Base-by-base conservation (phyloP, 805 yeast genomes). In the Yamadazyma scolyti region DNA sequence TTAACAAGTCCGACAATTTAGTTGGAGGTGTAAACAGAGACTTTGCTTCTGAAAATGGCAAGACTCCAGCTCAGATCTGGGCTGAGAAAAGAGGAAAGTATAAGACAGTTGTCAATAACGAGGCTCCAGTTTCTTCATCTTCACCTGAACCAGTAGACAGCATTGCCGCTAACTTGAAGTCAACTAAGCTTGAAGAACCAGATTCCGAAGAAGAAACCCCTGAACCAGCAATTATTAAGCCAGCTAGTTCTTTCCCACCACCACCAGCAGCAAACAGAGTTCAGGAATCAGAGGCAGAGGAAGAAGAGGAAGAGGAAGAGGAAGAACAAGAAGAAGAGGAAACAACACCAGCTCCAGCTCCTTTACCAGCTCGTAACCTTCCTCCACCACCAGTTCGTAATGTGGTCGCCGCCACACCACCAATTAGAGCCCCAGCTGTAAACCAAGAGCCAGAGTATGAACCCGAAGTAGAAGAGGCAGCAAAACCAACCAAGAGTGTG, bases 11-110 rank as follows among this genome's bases (percentile, higher is more conserved):
- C 14, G 68, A 68, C 16, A 68, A 72, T 37, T 58, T 70, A 4
- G 70, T 72, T 27, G 77, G 79, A 32, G 90, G 86, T 23, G 61
- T 77, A 29, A 68, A 75, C 17, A 65, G 73, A 49, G 69, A 76
- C 52, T 81, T 74, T 53, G 93, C 75, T 40, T 62, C 80, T 32
- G 73, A 73, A 39, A 74, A 71, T 39, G 96, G 95, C 39, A 84
- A 86, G 58, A 83, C 95, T 6, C 96, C 97, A 15, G 96, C 96
- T 17, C 96, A 88, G 61, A 48, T 85, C 17, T 88, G 97, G 97
- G 97, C 96, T 15, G 96, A 83, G 53, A 83, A 80, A 62, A 77
- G 81, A 51, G 95, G 87, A 28, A 71, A 79, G 52, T 76, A 66
- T 46, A 73, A 68, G 44, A 61, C 64, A 26, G 74, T 64, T 28